Percentiles rank a stretch among this genome's conserved stretches.
Conservation (phyloP, 768 basidiomycete species). For the Phlebiopsis gigantea region DNA sequence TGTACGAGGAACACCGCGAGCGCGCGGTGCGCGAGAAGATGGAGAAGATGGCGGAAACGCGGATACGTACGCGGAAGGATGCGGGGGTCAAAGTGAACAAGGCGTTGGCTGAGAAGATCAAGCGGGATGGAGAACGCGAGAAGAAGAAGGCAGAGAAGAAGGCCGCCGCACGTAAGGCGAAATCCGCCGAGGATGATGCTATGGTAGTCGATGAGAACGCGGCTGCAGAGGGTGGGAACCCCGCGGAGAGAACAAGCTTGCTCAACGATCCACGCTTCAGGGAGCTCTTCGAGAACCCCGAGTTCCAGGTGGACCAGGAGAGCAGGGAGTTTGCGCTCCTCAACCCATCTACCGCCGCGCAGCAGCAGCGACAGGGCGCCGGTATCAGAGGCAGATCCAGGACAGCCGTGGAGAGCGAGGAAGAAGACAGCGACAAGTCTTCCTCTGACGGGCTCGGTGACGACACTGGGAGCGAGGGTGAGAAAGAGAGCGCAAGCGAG, state of each 20-base stretch:
- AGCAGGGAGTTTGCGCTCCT: slow-evolving; percentile 87
- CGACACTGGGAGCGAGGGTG: slow-evolving; percentile 28
- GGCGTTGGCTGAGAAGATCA: slow-evolving; percentile 80
- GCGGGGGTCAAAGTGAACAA: slow-evolving; percentile 74
- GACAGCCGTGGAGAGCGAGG: slow-evolving; percentile 86
- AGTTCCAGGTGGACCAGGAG: slow-evolving; percentile 86
- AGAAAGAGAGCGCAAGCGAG: slow-evolving; percentile 29
- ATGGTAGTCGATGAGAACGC: slow-evolving; percentile 27
- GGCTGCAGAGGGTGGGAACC: slow-evolving; percentile 23
- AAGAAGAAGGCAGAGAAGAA: slow-evolving; percentile 36
- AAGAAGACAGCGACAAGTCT: slow-evolving; percentile 74
- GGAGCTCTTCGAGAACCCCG: slow-evolving; percentile 85
- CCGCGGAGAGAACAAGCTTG: slow-evolving; percentile 38
- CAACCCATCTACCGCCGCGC: slow-evolving; percentile 79
- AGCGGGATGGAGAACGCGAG: slow-evolving; percentile 59
- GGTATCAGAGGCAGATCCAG: slow-evolving; percentile 34
- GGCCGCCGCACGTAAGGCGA: slow-evolving; percentile 31
- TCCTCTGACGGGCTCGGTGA: slow-evolving; percentile 49
- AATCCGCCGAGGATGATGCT: slow-evolving; percentile 17
- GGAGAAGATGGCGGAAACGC: slow-evolving; percentile 88
- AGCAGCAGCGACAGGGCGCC: slow-evolving; percentile 31
- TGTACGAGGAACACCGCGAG: slow-evolving; percentile 91
- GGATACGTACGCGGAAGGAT: slow-evolving; percentile 82
- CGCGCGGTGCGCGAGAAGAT: slow-evolving; percentile 82
- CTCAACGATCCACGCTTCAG: slow-evolving; percentile 87